Conservation (phyloP, 1,284 basidiomycete species). For the Meripilus lineatus region DNA sequence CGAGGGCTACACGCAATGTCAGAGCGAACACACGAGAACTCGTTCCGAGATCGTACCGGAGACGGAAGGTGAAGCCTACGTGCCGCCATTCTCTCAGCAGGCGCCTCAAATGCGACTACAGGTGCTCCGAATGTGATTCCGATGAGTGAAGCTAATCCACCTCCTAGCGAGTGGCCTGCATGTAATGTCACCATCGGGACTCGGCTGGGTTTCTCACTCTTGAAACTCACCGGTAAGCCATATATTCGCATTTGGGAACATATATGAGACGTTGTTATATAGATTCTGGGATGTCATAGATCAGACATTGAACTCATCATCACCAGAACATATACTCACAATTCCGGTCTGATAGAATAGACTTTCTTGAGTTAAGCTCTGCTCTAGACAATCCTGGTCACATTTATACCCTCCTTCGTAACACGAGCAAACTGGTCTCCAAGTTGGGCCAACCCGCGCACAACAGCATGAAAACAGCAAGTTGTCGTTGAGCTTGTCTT, state of each 20-base stretch:
- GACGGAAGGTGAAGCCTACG: constrained; percentile 85
- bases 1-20: constrained; percentile 46
- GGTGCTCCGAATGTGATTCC: constrained; percentile 91
- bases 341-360: constrained; percentile 87
- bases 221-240: constrained; percentile 70
- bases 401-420: constrained; percentile 81
- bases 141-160: constrained; percentile 78
- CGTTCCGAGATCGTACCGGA: constrained; percentile 43
- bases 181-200: too few relatives aligned
- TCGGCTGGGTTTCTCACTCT: too few relatives aligned
- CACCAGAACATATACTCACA: constrained; percentile 38
- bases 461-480: constrained; percentile 97
- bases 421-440: constrained; percentile 94
- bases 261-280: constrained; percentile 90
- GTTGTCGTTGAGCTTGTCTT: constrained; percentile 95
- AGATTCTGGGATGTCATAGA: constrained; percentile 55
- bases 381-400: constrained; percentile 78
- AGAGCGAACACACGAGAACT: constrained; percentile 3
- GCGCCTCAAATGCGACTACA: constrained; percentile 87
- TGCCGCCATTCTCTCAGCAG: constrained; percentile 86
- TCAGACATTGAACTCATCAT: background rate
- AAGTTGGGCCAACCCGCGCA: constrained; percentile 88
- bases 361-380: constrained; percentile 75
- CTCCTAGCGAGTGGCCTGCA: constrained; percentile 77
- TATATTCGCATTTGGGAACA: constrained; percentile 90